Percentiles rank a stretch among this genome's conserved stretches.
Conservation (phyloP, 2,329 filamentous ascomycete species). For the Calonectria honghensis region DNA sequence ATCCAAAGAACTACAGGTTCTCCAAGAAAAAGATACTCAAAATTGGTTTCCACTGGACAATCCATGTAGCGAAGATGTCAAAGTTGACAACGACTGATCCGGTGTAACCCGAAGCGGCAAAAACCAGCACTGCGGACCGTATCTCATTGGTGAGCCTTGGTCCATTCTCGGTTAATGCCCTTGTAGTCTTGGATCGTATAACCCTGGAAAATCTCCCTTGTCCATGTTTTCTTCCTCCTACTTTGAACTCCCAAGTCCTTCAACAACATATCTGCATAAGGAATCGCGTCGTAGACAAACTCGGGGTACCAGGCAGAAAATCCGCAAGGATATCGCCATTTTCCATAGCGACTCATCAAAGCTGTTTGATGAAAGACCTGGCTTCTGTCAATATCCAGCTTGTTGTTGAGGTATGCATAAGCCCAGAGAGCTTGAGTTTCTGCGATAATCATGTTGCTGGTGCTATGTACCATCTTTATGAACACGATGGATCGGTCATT, state of each 20-base stretch:
- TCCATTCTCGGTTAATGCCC: slow-evolving; percentile 8
- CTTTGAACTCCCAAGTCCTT: neutral
- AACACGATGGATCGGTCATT: slow-evolving; percentile 45
- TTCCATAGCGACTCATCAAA: slow-evolving; percentile 14
- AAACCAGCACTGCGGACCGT: neutral
- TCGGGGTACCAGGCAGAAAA: slow-evolving; percentile 22
- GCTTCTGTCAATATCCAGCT: neutral
- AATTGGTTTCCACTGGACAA: no score
- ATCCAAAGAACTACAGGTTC: no score
- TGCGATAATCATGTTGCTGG: slow-evolving; percentile 29
- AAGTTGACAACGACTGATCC: neutral
- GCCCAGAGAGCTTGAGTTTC: slow-evolving; percentile 26
- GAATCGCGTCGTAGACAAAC: slow-evolving; percentile 7
- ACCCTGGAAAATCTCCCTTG: slow-evolving; percentile 5
- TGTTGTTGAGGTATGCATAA: slow-evolving; percentile 13
- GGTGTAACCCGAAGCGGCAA: neutral
- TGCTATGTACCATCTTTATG: slow-evolving; percentile 31
- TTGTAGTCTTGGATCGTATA: slow-evolving; percentile 18
- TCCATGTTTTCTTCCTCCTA: neutral
- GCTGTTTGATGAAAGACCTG: slow-evolving; percentile 5
- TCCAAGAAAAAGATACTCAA: no score
- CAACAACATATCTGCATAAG: slow-evolving; percentile 10
- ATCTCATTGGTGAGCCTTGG: neutral
- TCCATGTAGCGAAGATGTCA: neutral
- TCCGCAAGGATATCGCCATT: slow-evolving; percentile 8